Conservation (phyloP, 2,329 filamentous ascomycete species). For the Exophiala aquamarina region DNA sequence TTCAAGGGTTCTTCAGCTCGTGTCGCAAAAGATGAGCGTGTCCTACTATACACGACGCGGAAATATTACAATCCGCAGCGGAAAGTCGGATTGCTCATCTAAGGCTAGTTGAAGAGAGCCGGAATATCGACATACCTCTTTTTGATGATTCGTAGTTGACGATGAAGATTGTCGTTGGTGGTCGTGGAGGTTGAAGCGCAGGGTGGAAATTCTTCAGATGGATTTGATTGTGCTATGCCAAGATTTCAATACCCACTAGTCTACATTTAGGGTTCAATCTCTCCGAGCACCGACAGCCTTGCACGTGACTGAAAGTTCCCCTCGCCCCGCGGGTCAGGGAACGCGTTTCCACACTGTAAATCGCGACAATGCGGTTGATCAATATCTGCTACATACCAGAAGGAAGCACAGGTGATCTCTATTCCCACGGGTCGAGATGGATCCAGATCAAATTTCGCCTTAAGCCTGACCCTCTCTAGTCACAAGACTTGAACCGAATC, state of each 20-base stretch:
- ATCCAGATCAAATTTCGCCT: no score
- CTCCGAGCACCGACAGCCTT: not conserved
- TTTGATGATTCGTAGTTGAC: conserved; percentile 7
- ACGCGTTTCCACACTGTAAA: no score
- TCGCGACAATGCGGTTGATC: not conserved
- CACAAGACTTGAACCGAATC: no score
- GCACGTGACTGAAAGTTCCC: no score
- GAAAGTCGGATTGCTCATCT: conserved; percentile 27
- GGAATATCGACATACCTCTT: conserved; percentile 27
- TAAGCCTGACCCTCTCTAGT: no score
- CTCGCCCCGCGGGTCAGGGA: no score
- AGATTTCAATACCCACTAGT: not conserved
- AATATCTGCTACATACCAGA: not conserved
- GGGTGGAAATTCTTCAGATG: not conserved
- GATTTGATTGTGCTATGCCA: conserved; percentile 1
- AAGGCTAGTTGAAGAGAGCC: conserved; percentile 29
- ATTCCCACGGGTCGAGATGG: no score
- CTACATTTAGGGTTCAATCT: not conserved
- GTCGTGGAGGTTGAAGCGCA: conserved; percentile 2
- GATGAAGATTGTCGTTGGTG: conserved; percentile 18
- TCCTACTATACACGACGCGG: conserved; percentile 14
- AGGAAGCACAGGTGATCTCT: no score
- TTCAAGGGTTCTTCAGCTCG: conserved; percentile 69
- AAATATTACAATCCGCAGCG: conserved; percentile 23
- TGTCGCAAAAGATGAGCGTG: conserved; percentile 38